Evolutionary conservation across 2,329 filamentous ascomycete species (phyloP), one percentile per base, ranked within the genome.

Genomic region (Aspergillus brasiliensis): DNA sequence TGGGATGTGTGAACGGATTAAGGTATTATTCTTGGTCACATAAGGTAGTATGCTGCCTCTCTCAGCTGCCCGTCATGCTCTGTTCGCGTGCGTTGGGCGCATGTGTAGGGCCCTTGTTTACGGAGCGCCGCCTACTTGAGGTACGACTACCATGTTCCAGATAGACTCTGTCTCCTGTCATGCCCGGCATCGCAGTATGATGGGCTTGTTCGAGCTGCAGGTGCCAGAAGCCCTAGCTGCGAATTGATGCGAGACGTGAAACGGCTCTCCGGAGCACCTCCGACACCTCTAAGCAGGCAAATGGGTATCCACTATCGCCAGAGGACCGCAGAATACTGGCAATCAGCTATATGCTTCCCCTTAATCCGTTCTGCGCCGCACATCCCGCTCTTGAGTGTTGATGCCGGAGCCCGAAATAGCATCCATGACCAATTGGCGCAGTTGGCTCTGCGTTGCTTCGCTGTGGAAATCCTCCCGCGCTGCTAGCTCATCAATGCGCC

Each of bases 401-500:
- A 87, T 75, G 23, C 83, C 85, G 56, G 91, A 83, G 1, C 87
- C 91, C 23, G 83, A 78, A 17, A 99, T 81, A 2, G 91, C 92
- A 69, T 97, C 92, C 65, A 89, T 85, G 5, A 99, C 87, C 61
- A 99, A 79, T 65, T 86, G 84, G 61, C 92, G 85, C 69, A 99
- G 77, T 71, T 93, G 87, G 21, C 84, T 84, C 77, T 99, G 95
- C 3, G 90, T 91, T 61, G 89, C 86, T 56, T 91, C 88, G 5
- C 87, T 89, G 68, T 94, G 83, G 69, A 97, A 96, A 71, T 98
- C 92, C 23, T 90, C 88, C 42, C 92, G 84, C 37, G 88, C 84
- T 2, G 95, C 93, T 61, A 99, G 79, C 76, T 97, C 90, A 70
- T 98, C 92, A 71, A 99, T 98, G 56, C 91, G 84, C 66, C 89